A percentile compares a stretch with the other conserved stretches of the same genome.
Conservation (phyloP, 495 filamentous ascomycete genomes). For the Delitschia confertaspora region DNA sequence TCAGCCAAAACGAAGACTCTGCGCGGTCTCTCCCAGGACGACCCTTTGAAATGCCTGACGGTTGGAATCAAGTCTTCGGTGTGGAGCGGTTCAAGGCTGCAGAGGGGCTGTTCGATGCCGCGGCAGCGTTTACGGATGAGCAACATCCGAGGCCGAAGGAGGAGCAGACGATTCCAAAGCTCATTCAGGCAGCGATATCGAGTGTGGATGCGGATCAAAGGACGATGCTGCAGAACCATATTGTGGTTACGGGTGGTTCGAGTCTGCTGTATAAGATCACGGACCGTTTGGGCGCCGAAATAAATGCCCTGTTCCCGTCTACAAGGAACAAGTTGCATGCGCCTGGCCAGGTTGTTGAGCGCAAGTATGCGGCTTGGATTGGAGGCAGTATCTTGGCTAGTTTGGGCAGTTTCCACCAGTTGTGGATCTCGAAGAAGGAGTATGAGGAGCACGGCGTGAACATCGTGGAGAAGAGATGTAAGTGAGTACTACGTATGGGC, state of each 20-base stretch:
- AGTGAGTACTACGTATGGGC: slow-evolving; percentile 38
- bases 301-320: slow-evolving; percentile 67
- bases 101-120: slow-evolving; percentile 83
- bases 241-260: slow-evolving; percentile 86
- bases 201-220: slow-evolving; percentile 82
- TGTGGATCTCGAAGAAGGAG: slow-evolving; percentile 90
- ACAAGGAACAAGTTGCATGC: slow-evolving; percentile 76
- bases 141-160: slow-evolving; percentile 47
- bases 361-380: slow-evolving; percentile 88
- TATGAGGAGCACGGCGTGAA: slow-evolving; percentile 66
- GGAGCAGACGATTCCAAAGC: slow-evolving; percentile 65
- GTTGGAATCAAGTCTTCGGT: slow-evolving; percentile 87
- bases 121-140: slow-evolving; percentile 48
- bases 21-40: slow-evolving; percentile 57
- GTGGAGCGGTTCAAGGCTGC: slow-evolving; percentile 73
- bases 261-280: slow-evolving; percentile 81
- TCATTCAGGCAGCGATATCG: slow-evolving; percentile 67
- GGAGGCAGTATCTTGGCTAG: slow-evolving; percentile 93
- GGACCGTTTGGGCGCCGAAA: slow-evolving; percentile 76
- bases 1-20: slow-evolving; percentile 59
- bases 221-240: slow-evolving; percentile 70
- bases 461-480: slow-evolving; percentile 72
- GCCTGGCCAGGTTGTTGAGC: slow-evolving; percentile 73
- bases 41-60: slow-evolving; percentile 94
- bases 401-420: slow-evolving; percentile 97